Base-by-base conservation (phyloP, 2,329 filamentous ascomycete species). In the Domatiomyces catenatus region DNA sequence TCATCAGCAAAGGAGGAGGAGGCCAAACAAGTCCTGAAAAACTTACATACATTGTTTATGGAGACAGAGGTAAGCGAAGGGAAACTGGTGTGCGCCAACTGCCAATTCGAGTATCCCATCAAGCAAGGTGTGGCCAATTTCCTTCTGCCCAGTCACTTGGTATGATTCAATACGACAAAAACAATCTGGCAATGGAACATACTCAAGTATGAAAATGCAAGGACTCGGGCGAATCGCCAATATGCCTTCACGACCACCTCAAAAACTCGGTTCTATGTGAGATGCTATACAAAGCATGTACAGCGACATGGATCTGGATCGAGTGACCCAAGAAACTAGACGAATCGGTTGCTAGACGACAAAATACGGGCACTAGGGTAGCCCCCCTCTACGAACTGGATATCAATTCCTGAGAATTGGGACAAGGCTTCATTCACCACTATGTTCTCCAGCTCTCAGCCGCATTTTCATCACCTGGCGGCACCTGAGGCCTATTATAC, bases 111-210 rank as follows among this genome's bases (percentile, higher is more conserved):
- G 71, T 98, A 96, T 68, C 81, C 81, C 52, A 83, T 98, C 56
- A 89, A 92, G 65, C 90, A 98, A 69, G 92, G 92, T 4, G 94
- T 96, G 66, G 87, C 88, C 53, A 96, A 96, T 68, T 98, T 98
- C 63, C 70, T 98, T 64, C 70, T 98, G 59, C 92, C 92, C 10
- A 92, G 84, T 61, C 92, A 98, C 71, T 70, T 98, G 67, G 92
- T 61, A 51, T 61, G 58, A 60, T 20, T n/a, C 18, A 45, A 45
- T 4, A 12, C 32, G 32, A 39, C 32, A 39, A 39, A 39, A 15
- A n/a, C n/a, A n/a, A 6, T 39, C 32, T 39, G 32, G 32, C 32
- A 39, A 15, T 39, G 32, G 10, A 39, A n/a, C n/a, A 32, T 32
- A 10, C 28, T 7, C 10, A 4, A 39, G 15, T 39, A 39, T 39